Base-by-base conservation (phyloP, 2,329 filamentous ascomycete genomes). In the Penicillium sp. region DNA sequence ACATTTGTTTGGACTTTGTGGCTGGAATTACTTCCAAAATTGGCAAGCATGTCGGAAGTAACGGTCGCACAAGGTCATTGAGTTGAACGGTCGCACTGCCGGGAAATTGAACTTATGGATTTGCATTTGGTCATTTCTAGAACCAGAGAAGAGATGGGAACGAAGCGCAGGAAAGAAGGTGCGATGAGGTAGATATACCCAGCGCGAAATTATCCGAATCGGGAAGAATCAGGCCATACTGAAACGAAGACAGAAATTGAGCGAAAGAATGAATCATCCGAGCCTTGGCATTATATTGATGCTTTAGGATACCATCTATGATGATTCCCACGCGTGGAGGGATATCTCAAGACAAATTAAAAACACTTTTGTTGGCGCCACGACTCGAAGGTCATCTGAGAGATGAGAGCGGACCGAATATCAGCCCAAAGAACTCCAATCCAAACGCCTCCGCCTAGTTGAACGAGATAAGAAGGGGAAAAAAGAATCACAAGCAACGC, bases 301-400 rank as follows among this genome's bases (percentile, higher is more conserved):
- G 56, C 55, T 61, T 56, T 34, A 59, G 47, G 38, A 52, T 44
- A 58, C 56, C 58, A 57, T 60, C 53, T 36, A 60, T 29, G 53
- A 43, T 31, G 24, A 50, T 46, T 40, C 51, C 43, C 34, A 34
- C 45, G 31, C 48, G 32, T 40, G 34, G 21, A 45, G 48, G 56
- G 50, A 47, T 54, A 49, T 58, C 50, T 57, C 51, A 49, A 59
- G 48, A 56, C 55, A 61, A 36, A 36, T n/a, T 45, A 53, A 63
- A 48, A 53, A 55, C 58, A 60, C 60, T 64, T 64, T 63, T 64
- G 56, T 55, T 56, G 56, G 60, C 56, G 60, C 61, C 61, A 55
- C 27, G 60, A 62, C 59, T 53, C 58, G 58, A 54, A 29, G 53
- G 46, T 24, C 50, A 46, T 41, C 38, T 40, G 48, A 47, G 57